phyloP scores from a whole-genome alignment of 768 basidiomycete genomes.

The Boletus subparvulus region DNA sequence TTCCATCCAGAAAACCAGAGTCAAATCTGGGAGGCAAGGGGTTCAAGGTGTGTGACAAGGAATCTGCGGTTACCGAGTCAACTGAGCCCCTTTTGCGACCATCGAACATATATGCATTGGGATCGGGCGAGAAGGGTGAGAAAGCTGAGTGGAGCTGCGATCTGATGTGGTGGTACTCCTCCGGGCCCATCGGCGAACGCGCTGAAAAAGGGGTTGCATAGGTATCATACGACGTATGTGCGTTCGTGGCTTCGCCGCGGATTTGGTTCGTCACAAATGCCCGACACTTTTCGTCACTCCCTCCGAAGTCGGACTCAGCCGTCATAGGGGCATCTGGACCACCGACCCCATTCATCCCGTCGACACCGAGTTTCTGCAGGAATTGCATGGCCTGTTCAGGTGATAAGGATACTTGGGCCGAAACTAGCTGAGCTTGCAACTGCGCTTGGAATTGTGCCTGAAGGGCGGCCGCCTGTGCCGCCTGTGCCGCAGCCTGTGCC shows the following conservation, averaged over 20 bases:
- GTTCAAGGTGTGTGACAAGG: slow-evolving; percentile 49
- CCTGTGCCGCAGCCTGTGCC: slow-evolving; percentile 85
- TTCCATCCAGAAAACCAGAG: slow-evolving; percentile 37
- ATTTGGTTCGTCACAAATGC: slow-evolving; percentile 21
- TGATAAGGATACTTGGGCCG: slow-evolving; percentile 38
- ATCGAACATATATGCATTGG: slow-evolving; percentile 45
- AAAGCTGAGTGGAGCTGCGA: slow-evolving; percentile 39
- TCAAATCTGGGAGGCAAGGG: slow-evolving; percentile 53
- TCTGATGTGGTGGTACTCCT: slow-evolving; percentile 19
- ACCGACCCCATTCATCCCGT: slow-evolving; percentile 35
- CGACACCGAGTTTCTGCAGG: slow-evolving; percentile 53
- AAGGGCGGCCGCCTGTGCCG: slow-evolving; percentile 71
- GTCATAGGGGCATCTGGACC: slow-evolving; percentile 10
- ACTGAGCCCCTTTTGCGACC: slow-evolving; percentile 37
- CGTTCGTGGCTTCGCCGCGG: slow-evolving; percentile 13
- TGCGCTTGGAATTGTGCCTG: slow-evolving; percentile 46
- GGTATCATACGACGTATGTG: slow-evolving; percentile 21
- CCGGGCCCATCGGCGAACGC: slow-evolving; percentile 13
- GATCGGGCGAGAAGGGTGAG: slow-evolving; percentile 81
- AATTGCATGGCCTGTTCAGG: slow-evolving; percentile 65
- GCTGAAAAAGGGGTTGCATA: slow-evolving; percentile 19
- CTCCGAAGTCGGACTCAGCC: slow-evolving; percentile 11
- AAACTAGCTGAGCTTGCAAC: slow-evolving; percentile 32
- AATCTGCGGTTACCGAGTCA: slow-evolving; percentile 38
- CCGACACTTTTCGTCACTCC: slow-evolving; percentile 29